These are phyloP conservation scores for Aulographum hederae DNA, from an alignment of 2,329 filamentous ascomycete species.

Conservation along the genomic window DNA sequence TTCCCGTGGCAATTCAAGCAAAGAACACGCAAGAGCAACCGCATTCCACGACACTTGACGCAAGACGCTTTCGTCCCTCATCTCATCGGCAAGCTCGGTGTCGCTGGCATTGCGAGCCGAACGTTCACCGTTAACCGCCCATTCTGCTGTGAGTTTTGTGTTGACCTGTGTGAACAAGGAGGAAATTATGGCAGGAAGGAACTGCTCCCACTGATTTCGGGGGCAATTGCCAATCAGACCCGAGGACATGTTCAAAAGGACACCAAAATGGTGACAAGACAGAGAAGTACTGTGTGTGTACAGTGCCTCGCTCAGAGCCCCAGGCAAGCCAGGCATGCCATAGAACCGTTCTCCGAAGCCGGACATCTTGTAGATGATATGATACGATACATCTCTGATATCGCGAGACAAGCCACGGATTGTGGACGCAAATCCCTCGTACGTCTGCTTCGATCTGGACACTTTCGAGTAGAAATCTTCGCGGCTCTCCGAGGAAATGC, in stretches of 20 bases:
- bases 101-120: conserved; percentile 50
- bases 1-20: conserved; percentile 56
- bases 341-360: conserved; percentile 78
- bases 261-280: conserved; percentile 83
- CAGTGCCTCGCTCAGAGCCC: conserved; percentile 64
- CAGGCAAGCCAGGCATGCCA: conserved; percentile 67
- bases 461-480: conserved; percentile 94
- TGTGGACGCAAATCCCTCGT: conserved; percentile 87
- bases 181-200: conserved; percentile 68
- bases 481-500: conserved; percentile 86
- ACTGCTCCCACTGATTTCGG: conserved; percentile 53
- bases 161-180: conserved; percentile 77
- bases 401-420: conserved; percentile 78
- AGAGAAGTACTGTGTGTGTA: conserved; percentile 68
- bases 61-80: conserved; percentile 93
- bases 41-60: conserved; percentile 84
- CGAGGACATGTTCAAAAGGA: conserved; percentile 75
- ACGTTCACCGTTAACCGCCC: conserved; percentile 48
- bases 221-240: conserved; percentile 89
- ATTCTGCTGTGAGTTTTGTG: conserved; percentile 70
- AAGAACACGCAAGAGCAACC: conserved; percentile 76
- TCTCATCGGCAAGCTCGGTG: conserved; percentile 70
- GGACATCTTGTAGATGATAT: conserved; percentile 86
- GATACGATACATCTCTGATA: conserved; percentile 84
- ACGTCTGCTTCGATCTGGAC: conserved; percentile 67